Base-by-base conservation (phyloP, 2,329 filamentous ascomycete species). In the Phialophora tarda region DNA sequence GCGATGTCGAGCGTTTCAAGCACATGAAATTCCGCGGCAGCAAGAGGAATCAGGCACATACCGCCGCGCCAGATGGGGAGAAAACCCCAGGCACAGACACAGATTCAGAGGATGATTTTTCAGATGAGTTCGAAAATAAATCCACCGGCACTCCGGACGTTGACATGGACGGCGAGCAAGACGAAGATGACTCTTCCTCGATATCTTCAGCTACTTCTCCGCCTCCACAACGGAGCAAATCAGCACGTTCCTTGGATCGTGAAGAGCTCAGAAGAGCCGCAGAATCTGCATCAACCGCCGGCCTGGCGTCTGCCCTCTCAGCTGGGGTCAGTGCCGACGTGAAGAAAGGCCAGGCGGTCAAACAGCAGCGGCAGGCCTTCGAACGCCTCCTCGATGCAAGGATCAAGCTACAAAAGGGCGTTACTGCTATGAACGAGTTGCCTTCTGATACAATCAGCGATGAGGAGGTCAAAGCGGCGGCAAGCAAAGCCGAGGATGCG, bases 341-440 rank as follows among this genome's bases (percentile, higher is more conserved):
- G 4, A 87, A 89, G 50, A 98, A 98, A 78, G 95, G 95, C 12
- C 81, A 86, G 62, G 94, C 94, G 0, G 91, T 99, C 44, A 94
- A 93, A 73, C 83, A 88, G 64, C 95, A 99, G 79, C 88, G 93
- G 59, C 89, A 89, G 68, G 88, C 89, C 0, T 99, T 97, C 74
- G 94, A 98, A 72, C 87, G 91, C 0, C 86, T 98, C 0, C 85
- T 99, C 34, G 96, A 97, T 79, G 86, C 93, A 14, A 89, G 95
- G 23, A 97, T 99, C 75, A 91, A 94, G 67, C 81, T 99, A 21
- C 96, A 99, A 77, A 98, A 97, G 78, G 92, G 91, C 1, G 80
- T 99, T 14, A 86, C 95, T 17, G 89, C 91, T 0, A 86, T 89
- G 28, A 97, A 97, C 77, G 90, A 92, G 0, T 82, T 96, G 0